These are phyloP conservation scores for Phytomonas sp. DNA, from an alignment of 208 protist species.

Conservation along the genomic window DNA sequence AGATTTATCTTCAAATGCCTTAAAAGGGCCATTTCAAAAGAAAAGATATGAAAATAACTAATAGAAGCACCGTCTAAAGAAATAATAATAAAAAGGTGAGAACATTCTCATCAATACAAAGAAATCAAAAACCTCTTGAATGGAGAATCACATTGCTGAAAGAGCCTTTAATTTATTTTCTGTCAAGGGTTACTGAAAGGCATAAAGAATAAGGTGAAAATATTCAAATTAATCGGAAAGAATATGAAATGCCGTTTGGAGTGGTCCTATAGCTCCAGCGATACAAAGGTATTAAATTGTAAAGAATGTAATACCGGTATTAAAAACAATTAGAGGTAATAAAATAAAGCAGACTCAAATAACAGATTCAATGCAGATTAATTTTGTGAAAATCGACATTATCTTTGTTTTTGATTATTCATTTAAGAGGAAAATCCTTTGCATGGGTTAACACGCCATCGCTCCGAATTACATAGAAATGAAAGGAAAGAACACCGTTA, in stretches of 20 bases:
- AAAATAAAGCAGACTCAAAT: not conserved
- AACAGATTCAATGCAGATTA: constrained; percentile 3
- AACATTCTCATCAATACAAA: not conserved
- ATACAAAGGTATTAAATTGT: not conserved
- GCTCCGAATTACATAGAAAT: not conserved
- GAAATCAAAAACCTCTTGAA: not conserved
- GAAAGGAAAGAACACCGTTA: not conserved
- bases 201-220: not conserved
- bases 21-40: not conserved
- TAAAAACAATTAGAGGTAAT: not conserved
- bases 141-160: not conserved
- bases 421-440: too few species aligned
- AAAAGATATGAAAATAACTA: not conserved
- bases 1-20: constrained; percentile 21
- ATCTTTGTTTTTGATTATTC: constrained; percentile 1
- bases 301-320: not conserved
- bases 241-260: not conserved
- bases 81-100: not conserved
- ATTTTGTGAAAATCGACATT: constrained; percentile 2
- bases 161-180: not conserved
- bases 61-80: not conserved
- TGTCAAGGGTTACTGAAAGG: too few species aligned
- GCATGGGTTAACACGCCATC: not conserved
- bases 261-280: not conserved
- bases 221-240: not conserved